phyloP scores from a whole-genome alignment of 2,329 filamentous ascomycete genomes.

The Colletotrichum coccodes region DNA sequence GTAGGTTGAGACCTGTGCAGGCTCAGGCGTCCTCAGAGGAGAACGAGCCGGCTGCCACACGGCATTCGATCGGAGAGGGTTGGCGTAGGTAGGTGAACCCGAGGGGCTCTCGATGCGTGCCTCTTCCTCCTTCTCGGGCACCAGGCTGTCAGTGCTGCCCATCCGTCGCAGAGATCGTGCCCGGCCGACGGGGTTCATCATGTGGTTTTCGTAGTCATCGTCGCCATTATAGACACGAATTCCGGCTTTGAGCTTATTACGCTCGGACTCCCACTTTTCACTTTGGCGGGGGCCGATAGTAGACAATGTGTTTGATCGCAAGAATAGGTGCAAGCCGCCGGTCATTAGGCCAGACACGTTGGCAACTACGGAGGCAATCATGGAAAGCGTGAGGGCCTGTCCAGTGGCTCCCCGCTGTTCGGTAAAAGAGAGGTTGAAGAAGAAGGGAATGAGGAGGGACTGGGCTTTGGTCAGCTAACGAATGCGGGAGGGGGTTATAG shows the following conservation, averaged over 20 bases:
- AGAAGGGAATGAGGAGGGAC: slow-evolving; percentile 72
- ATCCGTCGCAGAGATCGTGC: slow-evolving; percentile 42
- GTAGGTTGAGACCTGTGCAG: slow-evolving; percentile 27
- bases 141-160: slow-evolving; percentile 47
- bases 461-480: slow-evolving; percentile 40
- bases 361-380: slow-evolving; percentile 72
- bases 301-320: slow-evolving; percentile 70
- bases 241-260: slow-evolving; percentile 53
- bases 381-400: slow-evolving; percentile 61
- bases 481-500: not conserved
- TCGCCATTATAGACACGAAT: slow-evolving; percentile 52
- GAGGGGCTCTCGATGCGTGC: slow-evolving; percentile 40
- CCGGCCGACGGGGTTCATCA: slow-evolving; percentile 45
- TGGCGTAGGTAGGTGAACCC: slow-evolving; percentile 36
- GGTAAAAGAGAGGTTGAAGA: slow-evolving; percentile 64
- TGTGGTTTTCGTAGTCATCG: slow-evolving; percentile 44
- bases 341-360: slow-evolving; percentile 74
- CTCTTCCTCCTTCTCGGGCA: slow-evolving; percentile 45
- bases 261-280: slow-evolving; percentile 58
- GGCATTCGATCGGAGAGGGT: slow-evolving; percentile 44
- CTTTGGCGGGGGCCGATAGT: slow-evolving; percentile 57
- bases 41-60: slow-evolving; percentile 36
- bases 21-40: slow-evolving; percentile 23
- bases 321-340: slow-evolving; percentile 73
- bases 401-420: slow-evolving; percentile 47